Evolutionary conservation across 495 filamentous ascomycete species (phyloP), one percentile per base, ranked within the genome.

Genomic region (Bacidia gigantensis): DNA sequence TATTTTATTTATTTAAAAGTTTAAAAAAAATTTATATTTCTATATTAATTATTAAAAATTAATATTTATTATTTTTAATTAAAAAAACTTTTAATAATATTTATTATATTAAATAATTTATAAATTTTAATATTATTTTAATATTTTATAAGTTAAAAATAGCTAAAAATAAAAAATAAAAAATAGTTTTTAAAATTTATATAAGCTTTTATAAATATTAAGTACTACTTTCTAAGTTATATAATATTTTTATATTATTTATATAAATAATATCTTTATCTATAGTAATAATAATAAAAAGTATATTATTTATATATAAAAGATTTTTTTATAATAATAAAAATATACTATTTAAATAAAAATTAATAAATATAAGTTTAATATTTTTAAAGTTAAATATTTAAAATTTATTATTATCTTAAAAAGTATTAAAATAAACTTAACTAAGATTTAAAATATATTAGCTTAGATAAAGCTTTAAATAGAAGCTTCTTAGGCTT

Each of bases 101-200:
- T 47, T 42, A 18, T 11, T 35, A 32, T n/a, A 26, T n/a, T 55
- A 50, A 43, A 14, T 25, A 1, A 1, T 55, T 49, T 9, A 18
- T 24, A 39, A 32, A 22, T 42, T 49, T 29, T 10, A 35, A 14
- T 54, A 47, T 11, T 54, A 54, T 49, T 49, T 40, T 21, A 43
- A 39, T 21, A 12, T 32, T 42, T 40, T 41, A 49, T 3, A 54
- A 3, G 41, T 29, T 44, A 50, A 49, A 29, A 3, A 47, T 0
- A 24, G 3, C 1, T 54, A 12, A 20, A 17, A 20, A 10, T 49
- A 50, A 50, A 0, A n/a, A 7, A 24, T 23, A 0, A 48, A 25
- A 22, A 35, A 53, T 20, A 11, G 21, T 2, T 47, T 44, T 22
- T 18, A 7, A 9, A 44, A 44, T 18, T 44, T n/a, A 44, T 44